These are phyloP conservation scores for Fraxinus sp. DNA, from an alignment of 305 asterid genomes.

Conservation along the genomic window DNA sequence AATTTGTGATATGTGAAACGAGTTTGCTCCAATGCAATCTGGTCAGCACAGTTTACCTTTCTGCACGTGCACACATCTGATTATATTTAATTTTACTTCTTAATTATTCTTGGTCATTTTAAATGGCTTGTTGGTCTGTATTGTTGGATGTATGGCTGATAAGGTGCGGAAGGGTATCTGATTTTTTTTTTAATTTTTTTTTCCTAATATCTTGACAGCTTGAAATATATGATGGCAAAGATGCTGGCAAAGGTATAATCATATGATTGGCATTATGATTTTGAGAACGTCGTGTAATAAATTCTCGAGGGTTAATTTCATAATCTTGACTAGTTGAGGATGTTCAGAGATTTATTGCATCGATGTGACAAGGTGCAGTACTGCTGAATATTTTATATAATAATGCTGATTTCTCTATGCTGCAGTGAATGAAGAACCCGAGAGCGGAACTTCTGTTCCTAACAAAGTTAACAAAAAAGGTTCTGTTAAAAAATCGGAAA, in stretches of 20 bases:
- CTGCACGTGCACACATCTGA: neutral
- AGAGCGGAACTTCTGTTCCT: slow-evolving; percentile 28
- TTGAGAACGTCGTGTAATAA: neutral
- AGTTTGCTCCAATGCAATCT: slow-evolving; percentile 1
- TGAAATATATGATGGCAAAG: slow-evolving; percentile 86
- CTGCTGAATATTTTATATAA: neutral
- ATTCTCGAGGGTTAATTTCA: neutral
- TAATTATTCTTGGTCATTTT: neutral
- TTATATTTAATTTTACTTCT: neutral
- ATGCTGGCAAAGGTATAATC: slow-evolving; percentile 69
- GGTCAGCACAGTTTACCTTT: neutral
- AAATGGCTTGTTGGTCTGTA: neutral
- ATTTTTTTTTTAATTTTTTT: slow-evolving; percentile 7
- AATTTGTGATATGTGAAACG: neutral
- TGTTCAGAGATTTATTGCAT: neutral
- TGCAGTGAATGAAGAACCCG: slow-evolving; percentile 52
- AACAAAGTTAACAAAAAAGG: slow-evolving; percentile 44
- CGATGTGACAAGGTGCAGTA: neutral
- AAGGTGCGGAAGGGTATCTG: slow-evolving; percentile 20
- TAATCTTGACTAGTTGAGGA: neutral
- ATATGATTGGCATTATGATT: neutral
- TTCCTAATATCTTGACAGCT: slow-evolving; percentile 49
- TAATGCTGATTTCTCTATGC: slow-evolving; percentile 25
- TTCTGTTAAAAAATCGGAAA: slow-evolving; percentile 42
- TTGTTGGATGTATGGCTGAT: neutral